Conservation (phyloP, 2,329 filamentous ascomycete genomes). For the Podosphaera leucotricha region DNA sequence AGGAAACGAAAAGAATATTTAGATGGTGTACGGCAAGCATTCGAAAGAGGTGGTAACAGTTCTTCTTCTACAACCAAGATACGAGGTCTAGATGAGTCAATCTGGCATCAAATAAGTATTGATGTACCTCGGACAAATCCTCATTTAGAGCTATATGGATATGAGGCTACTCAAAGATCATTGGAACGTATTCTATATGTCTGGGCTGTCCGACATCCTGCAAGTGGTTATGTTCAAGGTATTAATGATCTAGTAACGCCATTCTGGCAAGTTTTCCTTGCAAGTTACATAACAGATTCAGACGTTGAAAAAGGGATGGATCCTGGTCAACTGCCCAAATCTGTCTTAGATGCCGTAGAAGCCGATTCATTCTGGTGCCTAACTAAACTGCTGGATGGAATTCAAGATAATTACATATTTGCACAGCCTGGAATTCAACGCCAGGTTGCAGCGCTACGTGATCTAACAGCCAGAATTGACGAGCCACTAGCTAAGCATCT, state of each 20-base stretch:
- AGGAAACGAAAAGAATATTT: conserved; percentile 91
- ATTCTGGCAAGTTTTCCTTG: conserved; percentile 94
- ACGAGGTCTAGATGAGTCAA: conserved; percentile 71
- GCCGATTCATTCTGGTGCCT: conserved; percentile 97
- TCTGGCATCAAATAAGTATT: conserved; percentile 99
- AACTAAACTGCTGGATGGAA: conserved; percentile 92
- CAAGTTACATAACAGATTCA: conserved; percentile 80
- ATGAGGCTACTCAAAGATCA: conserved; percentile 85
- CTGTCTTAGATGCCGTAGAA: conserved; percentile 87
- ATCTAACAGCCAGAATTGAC: conserved; percentile 81
- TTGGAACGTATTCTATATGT: conserved; percentile 88
- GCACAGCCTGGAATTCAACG: conserved; percentile 91
- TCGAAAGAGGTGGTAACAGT: conserved; percentile 36
- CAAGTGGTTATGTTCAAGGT: conserved; percentile 91
- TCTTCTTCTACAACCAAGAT: conserved; percentile 22
- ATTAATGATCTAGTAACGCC: conserved; percentile 97
- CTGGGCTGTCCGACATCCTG: conserved; percentile 93
- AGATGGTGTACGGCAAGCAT: conserved; percentile 60
- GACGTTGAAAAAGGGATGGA: conserved; percentile 92
- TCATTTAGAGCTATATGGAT: conserved; percentile 82
- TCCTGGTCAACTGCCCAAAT: conserved; percentile 71
- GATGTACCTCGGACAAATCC: conserved; percentile 92
- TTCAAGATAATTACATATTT: conserved; percentile 97
- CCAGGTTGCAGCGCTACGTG: conserved; percentile 69
- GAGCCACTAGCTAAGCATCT: conserved; percentile 64